Base-by-base conservation (phyloP, 202 grass and related monocot genomes). In the Panicum hallii region DNA sequence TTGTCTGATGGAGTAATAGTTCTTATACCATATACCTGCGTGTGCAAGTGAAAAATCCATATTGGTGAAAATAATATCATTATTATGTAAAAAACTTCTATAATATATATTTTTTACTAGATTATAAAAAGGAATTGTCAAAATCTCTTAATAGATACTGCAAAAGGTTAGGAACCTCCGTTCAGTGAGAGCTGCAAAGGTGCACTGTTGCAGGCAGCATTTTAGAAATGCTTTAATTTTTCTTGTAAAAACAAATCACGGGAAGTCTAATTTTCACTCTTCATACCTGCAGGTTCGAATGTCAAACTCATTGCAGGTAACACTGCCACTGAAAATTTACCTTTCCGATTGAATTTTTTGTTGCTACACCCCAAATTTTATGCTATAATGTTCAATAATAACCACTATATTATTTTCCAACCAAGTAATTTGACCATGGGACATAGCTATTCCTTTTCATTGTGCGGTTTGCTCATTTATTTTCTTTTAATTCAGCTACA, bases 401-500 rank as follows among this genome's bases (percentile, higher is more conserved):
- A 8, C 3, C 9, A 75, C 38, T 61, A 13, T 26, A 26, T 16
- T 61, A 8, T 77, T 45, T 77, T 16, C 6, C 11, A 61, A 77
- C 28, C 22, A 77, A 63, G 22, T 26, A 46, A 46, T 57, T 45
- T 77, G 40, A 22, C 26, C 58, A 0, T 15, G 4, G 4, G 22
- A 7, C 3, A 45, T 4, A 16, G 0, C 4, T 72, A 0, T 41
- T 62, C 6, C 1, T 6, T 0, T 1, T 45, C 20, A 0, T 28
- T 19, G 5, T 63, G 14, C 40, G 46, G 60, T 17, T 65, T 49
- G 60, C 60, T 65, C 22, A 50, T 50, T 6, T 52, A 1, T 38
- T 79, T 66, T 66, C 57, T 32, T n/a, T 84, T 67, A 48, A 16
- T 71, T 66, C 86, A 88, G 86, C 78, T 52, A 65, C 45, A 79